Evolutionary conservation across 1,139 yeast genomes (phyloP).

Genomic region (Candida sojae): DNA sequence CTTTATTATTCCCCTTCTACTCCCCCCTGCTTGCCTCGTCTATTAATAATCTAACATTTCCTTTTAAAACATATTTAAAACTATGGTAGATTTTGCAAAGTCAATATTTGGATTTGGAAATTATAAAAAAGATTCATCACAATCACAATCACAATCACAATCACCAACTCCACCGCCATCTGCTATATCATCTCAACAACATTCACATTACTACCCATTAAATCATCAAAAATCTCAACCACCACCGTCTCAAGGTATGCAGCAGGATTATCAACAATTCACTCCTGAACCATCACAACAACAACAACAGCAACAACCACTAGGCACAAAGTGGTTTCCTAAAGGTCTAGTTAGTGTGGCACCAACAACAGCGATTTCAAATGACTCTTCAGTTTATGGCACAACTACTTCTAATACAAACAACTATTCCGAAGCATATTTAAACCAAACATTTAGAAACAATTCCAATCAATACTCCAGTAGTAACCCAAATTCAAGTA

Average conservation of each 20-base stretch:
- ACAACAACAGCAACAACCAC: constrained; percentile 12
- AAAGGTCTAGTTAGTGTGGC: constrained; percentile 35
- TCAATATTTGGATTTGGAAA: constrained; percentile 60
- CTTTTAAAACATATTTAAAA: not conserved
- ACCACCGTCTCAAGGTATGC: not conserved
- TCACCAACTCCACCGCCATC: constrained; percentile 16
- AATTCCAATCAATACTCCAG: constrained; percentile 12
- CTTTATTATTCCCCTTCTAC: not conserved
- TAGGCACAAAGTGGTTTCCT: constrained; percentile 32
- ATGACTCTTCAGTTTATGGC: constrained; percentile 66
- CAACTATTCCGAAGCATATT: constrained; percentile 22
- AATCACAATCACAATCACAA: not conserved
- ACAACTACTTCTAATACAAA: constrained; percentile 45
- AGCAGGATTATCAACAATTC: constrained; percentile 8
- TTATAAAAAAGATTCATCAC: constrained; percentile 30
- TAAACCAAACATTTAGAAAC: constrained; percentile 26
- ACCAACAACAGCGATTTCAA: constrained; percentile 70
- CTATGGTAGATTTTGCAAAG: constrained; percentile 67
- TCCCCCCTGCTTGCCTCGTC: not conserved
- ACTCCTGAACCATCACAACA: constrained; percentile 4
- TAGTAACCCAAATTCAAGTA: constrained; percentile 10
- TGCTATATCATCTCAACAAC: constrained; percentile 5
- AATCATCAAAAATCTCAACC: not conserved
- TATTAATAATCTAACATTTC: too few species aligned
- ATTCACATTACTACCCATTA: constrained; percentile 1